Conservation (phyloP, 192 early-diverging fungal genomes). For the Podila epigama region DNA sequence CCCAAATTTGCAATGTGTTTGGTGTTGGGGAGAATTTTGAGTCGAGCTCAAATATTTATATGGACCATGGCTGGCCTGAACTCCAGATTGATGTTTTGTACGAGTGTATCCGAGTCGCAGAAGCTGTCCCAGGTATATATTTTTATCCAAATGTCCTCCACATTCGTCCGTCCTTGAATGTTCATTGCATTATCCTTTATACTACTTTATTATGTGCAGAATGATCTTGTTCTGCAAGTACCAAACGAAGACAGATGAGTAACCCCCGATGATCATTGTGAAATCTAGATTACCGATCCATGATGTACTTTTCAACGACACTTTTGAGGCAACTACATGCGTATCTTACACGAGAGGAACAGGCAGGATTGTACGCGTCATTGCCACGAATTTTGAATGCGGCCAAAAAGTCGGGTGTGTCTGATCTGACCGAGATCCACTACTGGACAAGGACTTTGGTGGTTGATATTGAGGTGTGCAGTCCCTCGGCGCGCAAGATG, state of each 20-base stretch:
- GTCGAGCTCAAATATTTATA: slow-evolving; percentile 20
- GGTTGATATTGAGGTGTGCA: slow-evolving; percentile 58
- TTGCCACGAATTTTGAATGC: slow-evolving; percentile 61
- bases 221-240: too few species aligned
- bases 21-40: slow-evolving; percentile 63
- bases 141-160: not conserved
- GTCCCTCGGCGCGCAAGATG: slow-evolving; percentile 61
- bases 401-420: slow-evolving; percentile 58
- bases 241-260: too few species aligned
- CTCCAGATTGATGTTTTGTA: slow-evolving; percentile 80
- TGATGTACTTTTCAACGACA: slow-evolving; percentile 69
- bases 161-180: not conserved
- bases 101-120: slow-evolving; percentile 75
- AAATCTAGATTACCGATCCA: slow-evolving; percentile 61
- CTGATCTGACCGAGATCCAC: slow-evolving; percentile 53
- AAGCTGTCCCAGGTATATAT: slow-evolving; percentile 70
- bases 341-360: slow-evolving; percentile 70
- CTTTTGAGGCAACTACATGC: slow-evolving; percentile 70
- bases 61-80: slow-evolving; percentile 75
- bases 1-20: slow-evolving; percentile 72
- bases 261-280: too few species aligned
- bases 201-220: not conserved
- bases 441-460: slow-evolving; percentile 70
- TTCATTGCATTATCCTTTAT: not conserved
- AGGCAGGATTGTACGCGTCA: slow-evolving; percentile 63